Evolutionary conservation across 768 basidiomycete species (phyloP).

Genomic region (Boletales sp.): DNA sequence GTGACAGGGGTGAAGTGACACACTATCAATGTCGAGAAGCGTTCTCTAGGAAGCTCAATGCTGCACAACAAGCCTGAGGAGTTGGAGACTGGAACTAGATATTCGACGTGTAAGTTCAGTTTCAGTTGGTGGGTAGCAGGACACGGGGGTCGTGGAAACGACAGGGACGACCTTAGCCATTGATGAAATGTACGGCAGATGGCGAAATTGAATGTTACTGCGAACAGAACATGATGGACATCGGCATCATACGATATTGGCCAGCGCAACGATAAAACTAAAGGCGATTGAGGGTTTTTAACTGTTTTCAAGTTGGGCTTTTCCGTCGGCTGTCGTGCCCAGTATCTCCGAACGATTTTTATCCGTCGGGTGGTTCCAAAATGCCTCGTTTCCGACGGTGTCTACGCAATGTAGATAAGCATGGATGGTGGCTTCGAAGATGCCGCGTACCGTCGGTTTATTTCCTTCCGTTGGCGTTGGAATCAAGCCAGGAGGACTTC

Average conservation of each 20-base stretch:
- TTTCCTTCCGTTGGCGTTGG: background rate
- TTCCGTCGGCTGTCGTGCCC: no score
- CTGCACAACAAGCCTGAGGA: constrained; percentile 22
- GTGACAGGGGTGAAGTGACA: constrained; percentile 86
- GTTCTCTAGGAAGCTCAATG: constrained; percentile 58
- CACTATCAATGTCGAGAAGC: constrained; percentile 94
- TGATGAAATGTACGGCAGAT: no score
- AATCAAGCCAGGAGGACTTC: no score
- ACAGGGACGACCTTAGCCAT: no score
- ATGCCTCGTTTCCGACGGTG: background rate
- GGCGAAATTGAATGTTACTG: no score
- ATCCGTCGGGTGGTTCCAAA: background rate
- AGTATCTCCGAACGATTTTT: background rate
- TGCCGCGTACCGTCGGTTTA: background rate
- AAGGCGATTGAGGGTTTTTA: no score
- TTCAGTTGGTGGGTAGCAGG: background rate
- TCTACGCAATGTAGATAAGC: background rate
- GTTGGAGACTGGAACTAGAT: background rate
- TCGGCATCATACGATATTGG: no score
- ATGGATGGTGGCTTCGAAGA: background rate
- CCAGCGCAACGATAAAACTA: no score
- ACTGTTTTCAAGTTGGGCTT: no score
- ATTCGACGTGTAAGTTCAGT: background rate
- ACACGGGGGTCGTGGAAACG: background rate
- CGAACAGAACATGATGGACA: no score